Base-by-base conservation (phyloP, 306 rosid species). In the Sicyos baderoa region DNA sequence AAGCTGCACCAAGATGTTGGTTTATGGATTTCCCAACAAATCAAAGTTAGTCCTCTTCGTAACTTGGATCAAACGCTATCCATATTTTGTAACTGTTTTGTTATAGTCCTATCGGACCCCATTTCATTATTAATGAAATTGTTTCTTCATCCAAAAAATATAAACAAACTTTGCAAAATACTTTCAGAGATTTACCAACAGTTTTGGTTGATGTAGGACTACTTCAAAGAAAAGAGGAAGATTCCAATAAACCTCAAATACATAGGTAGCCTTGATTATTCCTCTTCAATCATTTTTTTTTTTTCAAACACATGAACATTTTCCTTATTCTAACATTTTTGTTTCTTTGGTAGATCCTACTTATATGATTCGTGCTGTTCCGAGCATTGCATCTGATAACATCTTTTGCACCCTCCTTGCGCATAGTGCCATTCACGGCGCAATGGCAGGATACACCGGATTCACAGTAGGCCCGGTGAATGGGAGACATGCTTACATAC, bases 361-460 rank as follows among this genome's bases (percentile, higher is more conserved):
- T 14, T 88, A 88, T 80, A 88, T 88, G 95, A 86, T 86, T 71
- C 89, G 89, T 35, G 95, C 91, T 0, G 73, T 88, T 54, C 91
- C 91, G 4, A 79, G 95, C 76, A 88, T 77, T 76, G 87, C 91
- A 74, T 82, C 91, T 32, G 95, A 88, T 73, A 88, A 88, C 59
- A 83, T 88, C 7, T 84, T 29, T 27, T 84, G 88, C 78, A 88
- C 91, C 11, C 89, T 88, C 57, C 91, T 88, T 56, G 95, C 89
- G 32, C 89, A 88, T 48, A 88, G 85, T 75, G 86, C 86, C 54
- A 56, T 88, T 73, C 95, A 88, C 64, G 95, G 89, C 16, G 91
- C 89, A 56, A 86, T 86, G 91, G 91, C 91, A 10, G 95, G 91
- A 72, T 84, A 84, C 68, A 86, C 88, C 0, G 91, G 91, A 65